Evolutionary conservation across 768 basidiomycete species (phyloP).

Genomic region (Xerocomus spinulosus): DNA sequence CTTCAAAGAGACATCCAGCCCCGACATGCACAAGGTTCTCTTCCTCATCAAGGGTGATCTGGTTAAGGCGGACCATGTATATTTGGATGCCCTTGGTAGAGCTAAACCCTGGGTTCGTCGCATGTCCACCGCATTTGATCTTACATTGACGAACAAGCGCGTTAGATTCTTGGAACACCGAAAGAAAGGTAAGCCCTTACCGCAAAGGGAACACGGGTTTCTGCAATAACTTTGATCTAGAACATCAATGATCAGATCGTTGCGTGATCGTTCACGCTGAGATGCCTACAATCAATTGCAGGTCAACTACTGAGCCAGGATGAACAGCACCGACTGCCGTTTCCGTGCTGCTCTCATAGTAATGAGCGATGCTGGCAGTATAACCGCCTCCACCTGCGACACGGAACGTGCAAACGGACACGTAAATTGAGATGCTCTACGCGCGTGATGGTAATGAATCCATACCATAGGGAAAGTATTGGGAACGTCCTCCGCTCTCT

Average conservation of each 20-base stretch:
- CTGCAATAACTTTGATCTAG: slow-evolving; percentile 9
- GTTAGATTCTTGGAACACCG: background rate
- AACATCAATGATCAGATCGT: background rate
- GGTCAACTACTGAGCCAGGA: slow-evolving; percentile 9
- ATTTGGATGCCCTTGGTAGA: slow-evolving; percentile 32
- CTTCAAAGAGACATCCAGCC: slow-evolving; percentile 26
- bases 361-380: slow-evolving; percentile 10
- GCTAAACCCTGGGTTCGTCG: slow-evolving; percentile 26
- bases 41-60: slow-evolving; percentile 6
- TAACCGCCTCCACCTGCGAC: slow-evolving; percentile 10
- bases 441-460: background rate
- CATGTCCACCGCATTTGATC: slow-evolving; percentile 34
- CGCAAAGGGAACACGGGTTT: slow-evolving; percentile 9
- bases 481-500: slow-evolving; percentile 1
- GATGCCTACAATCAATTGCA: slow-evolving; percentile 7
- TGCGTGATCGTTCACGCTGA: background rate
- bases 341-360: slow-evolving; percentile 12
- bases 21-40: slow-evolving; percentile 19
- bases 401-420: background rate
- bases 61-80: slow-evolving; percentile 22
- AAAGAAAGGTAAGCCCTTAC: background rate
- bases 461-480: slow-evolving; percentile 8
- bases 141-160: background rate
- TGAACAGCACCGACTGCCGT: slow-evolving; percentile 9
- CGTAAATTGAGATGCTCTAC: background rate